phyloP scores from a whole-genome alignment of 176 grass and related monocot species.

The Carex pumila region DNA sequence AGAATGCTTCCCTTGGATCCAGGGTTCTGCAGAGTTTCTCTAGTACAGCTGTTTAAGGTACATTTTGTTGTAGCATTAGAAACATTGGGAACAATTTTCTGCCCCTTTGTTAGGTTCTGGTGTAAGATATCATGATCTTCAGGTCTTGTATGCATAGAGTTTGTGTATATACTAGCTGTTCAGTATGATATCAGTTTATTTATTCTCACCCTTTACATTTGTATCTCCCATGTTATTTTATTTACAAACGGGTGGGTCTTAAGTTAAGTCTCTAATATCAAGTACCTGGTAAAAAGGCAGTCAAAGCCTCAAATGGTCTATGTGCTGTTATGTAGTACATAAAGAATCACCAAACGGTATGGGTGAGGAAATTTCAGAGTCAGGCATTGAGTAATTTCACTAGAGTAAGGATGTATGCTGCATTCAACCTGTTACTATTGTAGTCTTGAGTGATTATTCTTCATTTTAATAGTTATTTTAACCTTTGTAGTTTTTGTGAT shows the following conservation, averaged over 20 bases:
- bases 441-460: background rate
- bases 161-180: background rate
- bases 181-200: background rate
- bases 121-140: background rate
- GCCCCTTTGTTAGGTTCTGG: background rate
- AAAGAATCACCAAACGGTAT: background rate
- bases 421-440: background rate
- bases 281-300: background rate
- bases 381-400: background rate
- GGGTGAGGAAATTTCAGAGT: background rate
- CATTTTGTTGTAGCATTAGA: background rate
- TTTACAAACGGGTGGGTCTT: background rate
- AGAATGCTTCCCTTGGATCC: conserved; percentile 8
- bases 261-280: background rate
- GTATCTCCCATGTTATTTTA: background rate
- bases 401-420: background rate
- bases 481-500: background rate
- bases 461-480: background rate
- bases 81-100: background rate
- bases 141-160: background rate
- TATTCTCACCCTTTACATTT: background rate
- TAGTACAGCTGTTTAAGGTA: conserved; percentile 8
- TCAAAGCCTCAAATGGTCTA: background rate
- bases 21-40: background rate
- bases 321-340: background rate